Evolutionary conservation across 768 basidiomycete genomes (phyloP), one percentile per base, ranked within the genome.

Genomic region (Heimioporus sp.): DNA sequence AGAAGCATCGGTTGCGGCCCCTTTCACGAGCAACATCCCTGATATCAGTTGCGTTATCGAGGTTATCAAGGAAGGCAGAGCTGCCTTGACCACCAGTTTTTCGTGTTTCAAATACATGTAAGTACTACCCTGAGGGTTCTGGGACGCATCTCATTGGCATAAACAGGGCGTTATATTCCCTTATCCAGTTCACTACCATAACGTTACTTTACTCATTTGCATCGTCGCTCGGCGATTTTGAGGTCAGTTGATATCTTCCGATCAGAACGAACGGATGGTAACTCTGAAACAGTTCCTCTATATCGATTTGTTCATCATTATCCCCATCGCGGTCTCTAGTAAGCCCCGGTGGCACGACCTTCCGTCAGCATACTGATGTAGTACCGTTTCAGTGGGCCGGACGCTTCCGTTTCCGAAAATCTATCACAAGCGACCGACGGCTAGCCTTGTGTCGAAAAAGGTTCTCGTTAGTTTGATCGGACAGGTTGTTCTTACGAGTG

Each of bases 81-180:
- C 93, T 9, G 96, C 97, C 1, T 76, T 99, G 48, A 96, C 97
- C 48, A 98, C 97, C 1, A 96, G 93, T 68, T 99, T 99, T 72
- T 95, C 93, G 59, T 98, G 96, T 73, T 99, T 99, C 84, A 99
- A 99, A 72, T 99, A 98, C 65, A 99, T 99, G 96, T 95, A 61
- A 70, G 91, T 76, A 34, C 5, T 15, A 31, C 41, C 13, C 37
- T 34, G 37, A 30, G 42, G 19, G 38, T 45, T 19, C n/a, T 11
- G 30, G 31, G 20, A 41, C 24, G 20, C 7, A 28, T 32, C 59
- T 57, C 38, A 66, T 46, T 45, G 48, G 48, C 41, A 35, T 57
- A 16, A 28, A 28, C 61, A 98, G 95, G 96, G 97, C 97, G 0
- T 71, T 99, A 40, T 99, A 98, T 71, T 99, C 97, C 12, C 78